Evolutionary conservation across 2,329 filamentous ascomycete genomes (phyloP).

Genomic region (Alternaria sp.): DNA sequence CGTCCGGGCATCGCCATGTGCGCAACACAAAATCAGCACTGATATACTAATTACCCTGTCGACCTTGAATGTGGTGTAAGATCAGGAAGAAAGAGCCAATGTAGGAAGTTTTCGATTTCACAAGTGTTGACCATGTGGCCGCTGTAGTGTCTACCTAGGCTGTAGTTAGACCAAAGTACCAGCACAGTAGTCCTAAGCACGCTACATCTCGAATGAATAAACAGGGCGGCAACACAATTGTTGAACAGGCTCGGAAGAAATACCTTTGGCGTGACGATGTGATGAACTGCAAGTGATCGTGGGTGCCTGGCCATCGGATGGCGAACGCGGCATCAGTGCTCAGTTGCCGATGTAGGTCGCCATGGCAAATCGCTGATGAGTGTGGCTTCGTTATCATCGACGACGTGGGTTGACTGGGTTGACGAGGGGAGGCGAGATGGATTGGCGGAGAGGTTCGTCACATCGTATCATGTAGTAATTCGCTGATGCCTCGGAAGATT

Average conservation of each 20-base stretch:
- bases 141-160: neutral
- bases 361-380: slow-evolving; percentile 4
- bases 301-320: slow-evolving; percentile 1
- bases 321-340: slow-evolving; percentile 2
- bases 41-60: neutral
- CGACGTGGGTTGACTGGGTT: neutral
- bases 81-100: neutral
- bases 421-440: neutral
- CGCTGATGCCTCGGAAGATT: neutral
- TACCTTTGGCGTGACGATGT: neutral
- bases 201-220: neutral
- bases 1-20: neutral
- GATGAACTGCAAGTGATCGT: slow-evolving; percentile 5
- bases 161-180: neutral
- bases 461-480: slow-evolving; percentile 3
- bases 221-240: neutral
- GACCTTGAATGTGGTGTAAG: neutral
- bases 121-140: neutral
- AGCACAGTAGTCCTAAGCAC: neutral
- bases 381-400: slow-evolving; percentile 3
- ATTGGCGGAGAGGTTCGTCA: slow-evolving; percentile 4
- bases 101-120: neutral
- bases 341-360: neutral
- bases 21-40: neutral
- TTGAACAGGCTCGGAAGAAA: neutral